These are phyloP conservation scores for Globisporangium iwayamae DNA, from an alignment of 352 stramenopile genomes.

Conservation along the genomic window DNA sequence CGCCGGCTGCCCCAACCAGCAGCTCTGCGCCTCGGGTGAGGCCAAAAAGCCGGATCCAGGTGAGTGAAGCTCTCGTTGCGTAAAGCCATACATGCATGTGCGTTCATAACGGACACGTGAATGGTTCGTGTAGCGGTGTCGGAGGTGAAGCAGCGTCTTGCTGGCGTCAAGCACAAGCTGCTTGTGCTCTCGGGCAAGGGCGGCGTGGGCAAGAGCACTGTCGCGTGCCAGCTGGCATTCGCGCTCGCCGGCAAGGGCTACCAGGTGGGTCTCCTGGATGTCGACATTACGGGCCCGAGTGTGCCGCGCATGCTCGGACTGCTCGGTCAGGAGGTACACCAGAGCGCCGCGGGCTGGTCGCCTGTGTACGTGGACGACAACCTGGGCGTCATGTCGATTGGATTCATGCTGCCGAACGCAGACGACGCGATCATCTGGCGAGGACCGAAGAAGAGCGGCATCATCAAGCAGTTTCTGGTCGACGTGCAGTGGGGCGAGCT, in stretches of 20 bases:
- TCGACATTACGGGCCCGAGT: conserved; percentile 99
- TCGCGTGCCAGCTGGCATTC: conserved; percentile 98
- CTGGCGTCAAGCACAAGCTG: conserved; percentile 94
- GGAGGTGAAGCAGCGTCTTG: conserved; percentile 86
- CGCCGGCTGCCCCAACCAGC: conserved; percentile 97
- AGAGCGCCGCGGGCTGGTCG: conserved; percentile 98
- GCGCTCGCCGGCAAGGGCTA: conserved; percentile 92
- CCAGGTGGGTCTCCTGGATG: conserved; percentile 97
- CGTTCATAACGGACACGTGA: conserved; percentile 19
- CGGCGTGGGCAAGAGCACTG: conserved; percentile 98
- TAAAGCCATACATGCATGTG: conserved; percentile 26
- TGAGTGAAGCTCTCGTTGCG: conserved; percentile 17
- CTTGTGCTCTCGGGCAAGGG: conserved; percentile 99
- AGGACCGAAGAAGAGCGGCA: conserved; percentile 98
- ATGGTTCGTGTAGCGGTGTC: conserved; percentile 36
- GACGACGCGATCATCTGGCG: conserved; percentile 99
- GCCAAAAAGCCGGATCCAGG: conserved; percentile 81
- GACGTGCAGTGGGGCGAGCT: conserved; percentile 99
- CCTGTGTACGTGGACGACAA: conserved; percentile 99
- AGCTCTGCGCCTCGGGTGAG: conserved; percentile 92
- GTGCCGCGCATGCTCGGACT: conserved; percentile 97
- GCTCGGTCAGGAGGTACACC: conserved; percentile 93
- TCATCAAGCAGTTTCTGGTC: conserved; percentile 99
- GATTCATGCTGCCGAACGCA: conserved; percentile 97
- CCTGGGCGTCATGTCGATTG: conserved; percentile 99